Base-by-base conservation (phyloP, 2,329 filamentous ascomycete species). In the Talaromyces atroroseus region DNA sequence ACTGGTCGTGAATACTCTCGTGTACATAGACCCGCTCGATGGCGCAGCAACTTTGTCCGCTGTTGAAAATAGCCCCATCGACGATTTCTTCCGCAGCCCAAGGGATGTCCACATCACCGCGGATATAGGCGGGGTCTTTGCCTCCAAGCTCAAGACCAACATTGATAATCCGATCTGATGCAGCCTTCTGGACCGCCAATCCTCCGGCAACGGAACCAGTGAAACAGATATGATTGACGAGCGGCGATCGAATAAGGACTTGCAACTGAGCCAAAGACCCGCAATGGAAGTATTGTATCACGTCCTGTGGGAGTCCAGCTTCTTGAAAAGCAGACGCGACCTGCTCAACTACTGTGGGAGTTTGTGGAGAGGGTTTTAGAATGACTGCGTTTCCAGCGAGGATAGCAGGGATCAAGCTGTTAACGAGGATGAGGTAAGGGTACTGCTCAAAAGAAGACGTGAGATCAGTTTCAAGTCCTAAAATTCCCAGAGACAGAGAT, bases 41-140 rank as follows among this genome's bases (percentile, higher is more conserved):
- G 23, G 90, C 89, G 74, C 92, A 97, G 79, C 92, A 97, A 70
- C 90, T 95, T 78, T 97, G 92, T n/a, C 92, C 92, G 52, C 92
- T 96, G 77, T 97, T 97, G 80, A 97, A 97, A 57, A 97, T 80
- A n/a, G 91, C 87, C 20, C 92, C 92, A 65, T 97, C 92, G 14
- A 97, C 90, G 65, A 97, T 94, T 74, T 96, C 91, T 63, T 89
- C 91, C 0, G 92, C 92, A 0, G 88, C 92, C 92, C 92, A 96
- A 49, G 84, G 84, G 49, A 95, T 74, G 69, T 97, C 91, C 1
- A 96, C 90, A 66, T 97, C 92, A 6, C 78, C 78, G 59, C 92
- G 81, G 54, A 97, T 81, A 67, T 96, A 97, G 23, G 92, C 92
- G 4, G 92, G 90, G 69, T 97, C 92, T 70, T 97, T 97, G 62